phyloP scores from a whole-genome alignment of 805 yeast genomes.

The Candida cerambycidarum region DNA sequence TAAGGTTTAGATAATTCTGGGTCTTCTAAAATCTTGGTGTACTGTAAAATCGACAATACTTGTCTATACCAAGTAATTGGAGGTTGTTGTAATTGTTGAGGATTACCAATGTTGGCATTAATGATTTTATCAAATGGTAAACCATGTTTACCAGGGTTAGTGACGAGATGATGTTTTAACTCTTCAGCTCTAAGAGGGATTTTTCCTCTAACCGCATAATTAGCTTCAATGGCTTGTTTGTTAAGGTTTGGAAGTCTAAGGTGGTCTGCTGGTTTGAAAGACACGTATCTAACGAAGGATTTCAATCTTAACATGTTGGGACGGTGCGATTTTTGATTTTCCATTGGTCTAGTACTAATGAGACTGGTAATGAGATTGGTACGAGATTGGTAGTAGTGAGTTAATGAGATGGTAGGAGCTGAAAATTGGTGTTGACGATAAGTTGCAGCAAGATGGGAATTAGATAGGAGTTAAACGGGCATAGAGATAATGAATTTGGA shows the following conservation, averaged over 20 bases:
- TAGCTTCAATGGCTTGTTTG: constrained; percentile 73
- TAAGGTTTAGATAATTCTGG: constrained; percentile 27
- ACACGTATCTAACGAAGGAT: background rate
- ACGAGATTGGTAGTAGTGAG: too few species aligned
- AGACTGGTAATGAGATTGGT: too few species aligned
- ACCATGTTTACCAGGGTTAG: constrained; percentile 51
- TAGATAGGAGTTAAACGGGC: too few species aligned
- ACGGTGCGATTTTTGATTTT: constrained; percentile 1
- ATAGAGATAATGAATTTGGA: too few species aligned
- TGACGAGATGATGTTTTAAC: constrained; percentile 53
- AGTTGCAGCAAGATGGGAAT: too few species aligned
- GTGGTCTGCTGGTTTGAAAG: constrained; percentile 15
- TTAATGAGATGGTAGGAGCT: too few species aligned
- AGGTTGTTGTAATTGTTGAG: constrained; percentile 92
- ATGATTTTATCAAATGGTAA: constrained; percentile 78
- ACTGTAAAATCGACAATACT: constrained; percentile 80
- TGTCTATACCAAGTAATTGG: constrained; percentile 96
- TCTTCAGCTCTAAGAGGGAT: constrained; percentile 95
- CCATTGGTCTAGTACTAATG: too few species aligned
- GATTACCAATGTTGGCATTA: constrained; percentile 94
- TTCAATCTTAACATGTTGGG: constrained; percentile 1
- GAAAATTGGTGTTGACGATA: too few species aligned
- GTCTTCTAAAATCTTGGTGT: constrained; percentile 60
- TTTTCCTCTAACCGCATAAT: constrained; percentile 94
- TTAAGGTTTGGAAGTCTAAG: constrained; percentile 54